These are phyloP conservation scores for Zea luxurians DNA, from an alignment of 176 grass and related monocot species.

Conservation along the genomic window DNA sequence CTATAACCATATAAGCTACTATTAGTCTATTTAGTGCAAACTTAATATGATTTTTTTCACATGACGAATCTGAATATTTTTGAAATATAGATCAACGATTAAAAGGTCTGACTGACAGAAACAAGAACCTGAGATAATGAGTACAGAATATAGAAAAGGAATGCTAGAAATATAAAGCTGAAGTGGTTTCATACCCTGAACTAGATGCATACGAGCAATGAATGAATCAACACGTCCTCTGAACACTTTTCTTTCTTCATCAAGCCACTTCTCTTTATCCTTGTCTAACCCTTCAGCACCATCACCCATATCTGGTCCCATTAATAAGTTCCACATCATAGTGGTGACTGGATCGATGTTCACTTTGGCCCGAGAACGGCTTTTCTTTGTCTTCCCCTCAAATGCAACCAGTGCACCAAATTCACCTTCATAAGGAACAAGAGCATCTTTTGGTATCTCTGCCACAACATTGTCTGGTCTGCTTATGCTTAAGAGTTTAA, in stretches of 20 bases:
- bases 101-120: neutral
- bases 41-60: constrained; percentile 19
- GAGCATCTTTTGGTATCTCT: constrained; percentile 34
- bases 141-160: constrained; percentile 21
- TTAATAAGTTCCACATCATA: constrained; percentile 82
- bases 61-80: constrained; percentile 24
- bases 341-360: constrained; percentile 68
- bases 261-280: constrained; percentile 73
- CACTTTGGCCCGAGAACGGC: constrained; percentile 58
- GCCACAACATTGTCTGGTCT: neutral
- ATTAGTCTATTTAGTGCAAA: constrained; percentile 13
- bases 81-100: constrained; percentile 8
- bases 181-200: constrained; percentile 71
- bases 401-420: constrained; percentile 62
- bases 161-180: constrained; percentile 29
- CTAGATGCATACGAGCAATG: constrained; percentile 91
- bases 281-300: constrained; percentile 49
- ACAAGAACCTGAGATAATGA: neutral
- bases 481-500: constrained; percentile 54
- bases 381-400: constrained; percentile 55
- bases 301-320: constrained; percentile 56
- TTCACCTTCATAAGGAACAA: constrained; percentile 56
- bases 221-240: constrained; percentile 76
- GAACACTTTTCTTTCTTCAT: constrained; percentile 82
- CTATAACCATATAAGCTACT: neutral